A percentile compares a stretch with the other conserved stretches of the same genome.
phyloP scores from a whole-genome alignment of 768 basidiomycete species.

The Kwoniella heveanensis region DNA sequence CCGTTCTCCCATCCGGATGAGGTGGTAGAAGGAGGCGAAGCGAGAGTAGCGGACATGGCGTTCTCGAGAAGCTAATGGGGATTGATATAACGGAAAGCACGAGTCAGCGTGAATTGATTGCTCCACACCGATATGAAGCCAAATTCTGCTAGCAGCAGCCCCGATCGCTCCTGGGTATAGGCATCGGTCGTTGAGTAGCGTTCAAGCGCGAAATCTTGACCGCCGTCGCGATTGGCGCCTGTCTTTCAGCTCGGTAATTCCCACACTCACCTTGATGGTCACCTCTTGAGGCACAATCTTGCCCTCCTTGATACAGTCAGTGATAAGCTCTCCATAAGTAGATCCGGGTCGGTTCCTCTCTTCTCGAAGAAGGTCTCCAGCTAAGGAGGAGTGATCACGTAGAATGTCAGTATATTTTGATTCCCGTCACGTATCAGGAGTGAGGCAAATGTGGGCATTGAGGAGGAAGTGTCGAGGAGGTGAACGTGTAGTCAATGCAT shows the following conservation, averaged over 20 bases:
- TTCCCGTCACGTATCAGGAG: no score
- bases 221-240: no score
- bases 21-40: slow-evolving; percentile 37
- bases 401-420: neutral
- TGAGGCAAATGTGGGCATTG: no score
- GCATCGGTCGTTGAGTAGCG: no score
- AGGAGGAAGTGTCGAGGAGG: neutral
- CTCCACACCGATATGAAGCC: no score
- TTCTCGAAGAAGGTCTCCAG: slow-evolving; percentile 94
- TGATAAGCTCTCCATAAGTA: slow-evolving; percentile 78
- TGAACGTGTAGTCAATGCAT: neutral
- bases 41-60: slow-evolving; percentile 73
- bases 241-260: no score
- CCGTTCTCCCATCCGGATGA: slow-evolving; percentile 67
- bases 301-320: slow-evolving; percentile 84
- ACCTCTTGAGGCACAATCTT: slow-evolving; percentile 95
- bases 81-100: neutral
- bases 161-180: no score
- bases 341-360: slow-evolving; percentile 88
- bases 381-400: slow-evolving; percentile 57
- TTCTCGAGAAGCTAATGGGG: slow-evolving; percentile 73
- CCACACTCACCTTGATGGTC: slow-evolving; percentile 66
- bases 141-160: no score
- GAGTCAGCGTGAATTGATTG: neutral
- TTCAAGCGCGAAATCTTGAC: no score